Conservation (phyloP, 768 basidiomycete species). For the Boletus reticulatus region DNA sequence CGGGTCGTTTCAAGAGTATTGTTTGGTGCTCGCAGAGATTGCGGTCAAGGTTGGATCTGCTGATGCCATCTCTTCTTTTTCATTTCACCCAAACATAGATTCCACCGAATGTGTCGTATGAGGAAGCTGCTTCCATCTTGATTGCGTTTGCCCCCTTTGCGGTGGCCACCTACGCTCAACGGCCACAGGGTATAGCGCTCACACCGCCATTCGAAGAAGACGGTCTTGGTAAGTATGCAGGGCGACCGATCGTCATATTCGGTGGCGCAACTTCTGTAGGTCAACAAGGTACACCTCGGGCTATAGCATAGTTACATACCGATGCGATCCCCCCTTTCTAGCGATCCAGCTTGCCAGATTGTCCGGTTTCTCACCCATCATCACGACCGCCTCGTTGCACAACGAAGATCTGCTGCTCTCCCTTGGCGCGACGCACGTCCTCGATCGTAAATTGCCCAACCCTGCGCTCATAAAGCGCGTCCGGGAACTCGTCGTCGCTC, state of each 20-base stretch:
- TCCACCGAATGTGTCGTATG: constrained; percentile 33
- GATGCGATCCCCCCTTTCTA: neutral
- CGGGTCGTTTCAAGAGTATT: constrained; percentile 24
- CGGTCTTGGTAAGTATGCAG: constrained; percentile 29
- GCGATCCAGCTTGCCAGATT: constrained; percentile 33
- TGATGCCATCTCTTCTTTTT: neutral
- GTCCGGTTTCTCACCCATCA: constrained; percentile 35
- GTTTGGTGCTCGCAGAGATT: constrained; percentile 12
- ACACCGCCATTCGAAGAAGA: constrained; percentile 27
- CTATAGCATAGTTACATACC: too few species aligned
- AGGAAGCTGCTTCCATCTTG: constrained; percentile 36
- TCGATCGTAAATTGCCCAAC: constrained; percentile 28
- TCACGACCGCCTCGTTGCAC: constrained; percentile 37
- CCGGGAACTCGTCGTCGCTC: neutral
- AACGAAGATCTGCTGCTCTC: constrained; percentile 30
- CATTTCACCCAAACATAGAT: constrained; percentile 19
- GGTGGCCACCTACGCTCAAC: constrained; percentile 30
- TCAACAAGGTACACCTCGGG: constrained; percentile 27
- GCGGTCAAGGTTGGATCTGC: constrained; percentile 7
- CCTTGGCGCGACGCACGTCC: constrained; percentile 36
- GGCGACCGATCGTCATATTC: constrained; percentile 33
- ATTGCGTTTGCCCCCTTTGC: constrained; percentile 34
- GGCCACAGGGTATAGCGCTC: constrained; percentile 26
- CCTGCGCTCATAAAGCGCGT: constrained; percentile 1
- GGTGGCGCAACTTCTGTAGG: constrained; percentile 38